Evolutionary conservation across 495 filamentous ascomycete genomes (phyloP).

Genomic region (Neurospora intermedia): DNA sequence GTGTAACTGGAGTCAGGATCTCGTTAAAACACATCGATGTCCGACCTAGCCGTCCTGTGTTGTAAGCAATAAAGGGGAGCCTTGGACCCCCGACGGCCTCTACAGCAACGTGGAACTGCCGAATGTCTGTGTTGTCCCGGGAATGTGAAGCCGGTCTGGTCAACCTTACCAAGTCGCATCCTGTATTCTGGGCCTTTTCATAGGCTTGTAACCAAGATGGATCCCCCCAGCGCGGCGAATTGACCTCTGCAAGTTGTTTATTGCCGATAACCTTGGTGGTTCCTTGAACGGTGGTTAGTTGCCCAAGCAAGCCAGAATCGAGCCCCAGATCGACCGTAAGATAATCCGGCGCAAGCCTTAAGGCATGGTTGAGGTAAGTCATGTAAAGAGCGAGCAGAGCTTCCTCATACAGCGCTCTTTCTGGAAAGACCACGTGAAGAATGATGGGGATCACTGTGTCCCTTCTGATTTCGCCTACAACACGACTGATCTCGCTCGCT

Average conservation of each 20-base stretch:
- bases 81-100: constrained; percentile 32
- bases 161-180: constrained; percentile 54
- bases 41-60: constrained; percentile 50
- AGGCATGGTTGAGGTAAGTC: constrained; percentile 45
- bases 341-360: constrained; percentile 60
- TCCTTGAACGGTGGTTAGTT: constrained; percentile 42
- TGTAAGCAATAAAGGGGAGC: constrained; percentile 54
- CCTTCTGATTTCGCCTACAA: constrained; percentile 43
- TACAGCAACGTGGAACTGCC: constrained; percentile 36
- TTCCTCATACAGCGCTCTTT: constrained; percentile 14
- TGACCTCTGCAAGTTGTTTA: constrained; percentile 30
- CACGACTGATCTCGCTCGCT: constrained; percentile 39
- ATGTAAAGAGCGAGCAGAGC: constrained; percentile 38
- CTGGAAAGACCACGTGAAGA: constrained; percentile 45
- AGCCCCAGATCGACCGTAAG: constrained; percentile 50
- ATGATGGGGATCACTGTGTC: constrained; percentile 54
- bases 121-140: constrained; percentile 48
- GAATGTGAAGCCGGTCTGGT: constrained; percentile 41
- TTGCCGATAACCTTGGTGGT: constrained; percentile 58
- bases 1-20: constrained; percentile 54
- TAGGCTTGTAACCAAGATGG: constrained; percentile 42
- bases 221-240: constrained; percentile 45
- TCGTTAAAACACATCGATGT: constrained; percentile 58
- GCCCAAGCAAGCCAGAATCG: constrained; percentile 31
- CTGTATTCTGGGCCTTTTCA: constrained; percentile 43